Base-by-base conservation (phyloP, 768 basidiomycete genomes). In the Cystofilobasidium macerans region DNA sequence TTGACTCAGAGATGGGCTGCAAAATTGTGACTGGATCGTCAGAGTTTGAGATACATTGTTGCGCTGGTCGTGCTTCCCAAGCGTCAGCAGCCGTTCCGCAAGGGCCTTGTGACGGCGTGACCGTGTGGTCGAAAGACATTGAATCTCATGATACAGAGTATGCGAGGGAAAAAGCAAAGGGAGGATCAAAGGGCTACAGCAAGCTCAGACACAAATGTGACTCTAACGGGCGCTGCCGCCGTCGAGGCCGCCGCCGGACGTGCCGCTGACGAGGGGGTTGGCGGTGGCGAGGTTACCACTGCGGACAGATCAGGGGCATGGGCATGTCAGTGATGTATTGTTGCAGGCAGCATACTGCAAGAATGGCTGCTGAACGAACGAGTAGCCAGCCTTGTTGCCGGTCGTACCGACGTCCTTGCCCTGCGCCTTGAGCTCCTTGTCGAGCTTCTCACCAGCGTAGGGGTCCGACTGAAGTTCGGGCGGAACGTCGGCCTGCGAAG, bases 391-490 rank as follows among this genome's bases (percentile, higher is more conserved):
- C 51, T 30, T 13, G 28, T 54, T 54, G 26, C 28, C 51, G 28
- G 51, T 54, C 51, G 51, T 60, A 2, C 18, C 16, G 6, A 60
- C 24, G 43, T 60, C 58, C 58, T 60, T 42, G 43, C 58, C 58
- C 38, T 60, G 16, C 20, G 38, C 38, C 36, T 45, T 40, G 30
- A 60, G 58, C 13, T 14, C 58, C 36, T 60, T 36, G 38, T 60
- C 58, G 58, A 22, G n/a, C 58, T 60, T 60, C 58, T 60, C 58
- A 30, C 58, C 58, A 12, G 58, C 58, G 58, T 60, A 60, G 0
- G 58, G 35, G 38, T 60, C 58, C 9, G 58, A 42, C 24, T 20
- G 35, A 4, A 60, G 43, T 40, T 60, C 58, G 43, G 58, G 58
- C 9, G 58, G 58, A 2, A 60, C 18, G 28, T 60, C 58, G n/a